Evolutionary conservation across 129 eudicot genomes (phyloP).

Genomic region (Erigeron canadensis): DNA sequence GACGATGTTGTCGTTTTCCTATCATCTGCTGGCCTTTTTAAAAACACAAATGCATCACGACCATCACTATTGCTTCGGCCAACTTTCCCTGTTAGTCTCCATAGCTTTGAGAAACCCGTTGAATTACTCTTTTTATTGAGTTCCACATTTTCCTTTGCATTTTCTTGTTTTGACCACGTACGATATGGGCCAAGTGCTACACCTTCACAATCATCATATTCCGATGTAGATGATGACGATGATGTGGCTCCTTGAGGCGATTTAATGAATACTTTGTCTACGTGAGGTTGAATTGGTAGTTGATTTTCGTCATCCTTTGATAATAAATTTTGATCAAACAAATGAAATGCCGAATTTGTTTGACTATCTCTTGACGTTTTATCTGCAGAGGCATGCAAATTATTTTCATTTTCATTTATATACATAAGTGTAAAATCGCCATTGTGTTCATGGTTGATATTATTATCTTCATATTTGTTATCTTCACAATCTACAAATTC

Average conservation of each 20-base stretch:
- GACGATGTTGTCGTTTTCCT: slow-evolving; percentile 4
- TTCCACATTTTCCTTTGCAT: slow-evolving; percentile 35
- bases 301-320: slow-evolving; percentile 12
- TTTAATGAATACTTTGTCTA: slow-evolving; percentile 37
- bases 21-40: slow-evolving; percentile 33
- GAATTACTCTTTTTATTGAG: slow-evolving; percentile 66
- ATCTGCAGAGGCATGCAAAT: slow-evolving; percentile 13
- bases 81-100: slow-evolving; percentile 54
- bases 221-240: slow-evolving; percentile 13
- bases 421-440: slow-evolving; percentile 46
- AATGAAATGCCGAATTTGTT: slow-evolving; percentile 47
- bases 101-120: slow-evolving; percentile 75
- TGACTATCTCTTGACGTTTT: slow-evolving; percentile 32
- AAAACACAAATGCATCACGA: slow-evolving; percentile 64
- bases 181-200: slow-evolving; percentile 54
- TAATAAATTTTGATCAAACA: slow-evolving; percentile 39
- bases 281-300: slow-evolving; percentile 30
- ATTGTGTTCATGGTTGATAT: slow-evolving; percentile 20
- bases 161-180: slow-evolving; percentile 37
- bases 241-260: background rate
- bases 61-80: slow-evolving; percentile 67
- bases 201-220: background rate
- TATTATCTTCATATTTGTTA: background rate
- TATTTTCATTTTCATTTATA: slow-evolving; percentile 8
- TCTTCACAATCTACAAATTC: slow-evolving; percentile 11